phyloP scores from a whole-genome alignment of 495 filamentous ascomycete genomes.

The Penicillium goetzii region DNA sequence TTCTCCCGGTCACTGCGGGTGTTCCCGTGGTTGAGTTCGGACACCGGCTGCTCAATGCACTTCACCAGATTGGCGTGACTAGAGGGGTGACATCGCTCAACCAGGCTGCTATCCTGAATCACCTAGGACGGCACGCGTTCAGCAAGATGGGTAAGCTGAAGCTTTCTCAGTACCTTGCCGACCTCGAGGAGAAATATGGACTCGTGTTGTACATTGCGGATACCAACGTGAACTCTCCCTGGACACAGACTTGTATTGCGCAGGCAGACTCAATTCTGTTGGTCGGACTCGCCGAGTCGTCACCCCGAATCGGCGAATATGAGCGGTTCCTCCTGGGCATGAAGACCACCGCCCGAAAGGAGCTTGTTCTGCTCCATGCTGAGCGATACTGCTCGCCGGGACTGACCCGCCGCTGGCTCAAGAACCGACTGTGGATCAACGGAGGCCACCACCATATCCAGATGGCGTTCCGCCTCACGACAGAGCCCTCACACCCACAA shows the following conservation, averaged over 20 bases:
- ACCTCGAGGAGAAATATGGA: slow-evolving; percentile 95
- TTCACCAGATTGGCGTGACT: slow-evolving; percentile 83
- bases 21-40: slow-evolving; percentile 95
- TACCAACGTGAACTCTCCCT: slow-evolving; percentile 92
- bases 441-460: slow-evolving; percentile 98
- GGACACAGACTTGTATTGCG: slow-evolving; percentile 96
- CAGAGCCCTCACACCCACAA: slow-evolving; percentile 76
- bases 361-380: slow-evolving; percentile 88
- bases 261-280: slow-evolving; percentile 96
- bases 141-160: slow-evolving; percentile 97
- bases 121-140: slow-evolving; percentile 93
- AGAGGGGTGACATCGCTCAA: slow-evolving; percentile 93
- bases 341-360: slow-evolving; percentile 95
- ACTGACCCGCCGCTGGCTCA: slow-evolving; percentile 83
- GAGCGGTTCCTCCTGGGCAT: slow-evolving; percentile 94
- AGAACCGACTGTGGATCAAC: slow-evolving; percentile 96
- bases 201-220: slow-evolving; percentile 97
- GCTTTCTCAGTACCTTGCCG: slow-evolving; percentile 92
- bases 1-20: slow-evolving; percentile 86
- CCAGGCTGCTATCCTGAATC: slow-evolving; percentile 90
- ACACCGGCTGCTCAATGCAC: slow-evolving; percentile 81
- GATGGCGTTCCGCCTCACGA: slow-evolving; percentile 83
- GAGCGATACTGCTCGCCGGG: slow-evolving; percentile 88
- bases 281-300: slow-evolving; percentile 88
- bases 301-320: slow-evolving; percentile 89